phyloP scores from a whole-genome alignment of 2,329 filamentous ascomycete species.

The Exophiala dermatitidis region DNA sequence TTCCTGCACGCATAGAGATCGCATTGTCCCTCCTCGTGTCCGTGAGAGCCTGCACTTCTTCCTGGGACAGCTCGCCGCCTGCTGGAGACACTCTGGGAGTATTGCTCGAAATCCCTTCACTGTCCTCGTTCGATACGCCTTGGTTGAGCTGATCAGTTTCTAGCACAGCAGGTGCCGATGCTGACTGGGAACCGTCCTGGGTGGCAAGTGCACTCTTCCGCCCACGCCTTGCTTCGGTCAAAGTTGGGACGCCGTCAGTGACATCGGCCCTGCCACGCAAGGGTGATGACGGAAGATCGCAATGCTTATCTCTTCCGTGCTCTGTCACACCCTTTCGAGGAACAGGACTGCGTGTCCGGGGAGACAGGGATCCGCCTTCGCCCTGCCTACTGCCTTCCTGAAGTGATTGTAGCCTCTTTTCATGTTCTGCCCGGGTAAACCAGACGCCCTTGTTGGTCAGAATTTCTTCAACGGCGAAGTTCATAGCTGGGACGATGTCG shows the following conservation, averaged over 20 bases:
- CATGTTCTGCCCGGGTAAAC: conserved; percentile 58
- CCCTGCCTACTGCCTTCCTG: conserved; percentile 30
- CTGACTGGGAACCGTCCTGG: conserved; percentile 5
- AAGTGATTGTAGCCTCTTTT: conserved; percentile 46
- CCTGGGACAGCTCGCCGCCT: conserved; percentile 2
- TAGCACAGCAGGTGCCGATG: conserved; percentile 12
- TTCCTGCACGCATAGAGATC: conserved; percentile 26
- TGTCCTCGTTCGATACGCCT: neutral
- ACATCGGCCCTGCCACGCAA: conserved; percentile 13
- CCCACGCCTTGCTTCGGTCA: conserved; percentile 1
- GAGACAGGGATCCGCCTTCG: conserved; percentile 24
- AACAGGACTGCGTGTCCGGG: conserved; percentile 23
- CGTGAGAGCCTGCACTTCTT: conserved; percentile 11
- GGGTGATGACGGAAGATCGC: conserved; percentile 18
- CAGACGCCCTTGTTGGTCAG: conserved; percentile 69
- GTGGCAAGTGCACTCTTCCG: conserved; percentile 6
- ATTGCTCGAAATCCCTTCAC: conserved; percentile 3
- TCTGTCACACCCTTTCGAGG: conserved; percentile 1
- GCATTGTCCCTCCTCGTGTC: conserved; percentile 20
- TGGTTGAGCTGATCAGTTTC: conserved; percentile 2
- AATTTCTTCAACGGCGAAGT: conserved; percentile 76
- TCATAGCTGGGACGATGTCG: conserved; percentile 76
- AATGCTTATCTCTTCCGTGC: conserved; percentile 5
- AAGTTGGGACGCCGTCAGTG: conserved; percentile 1
- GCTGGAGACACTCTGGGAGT: conserved; percentile 9